These are phyloP conservation scores for Furcasterigmium sp. DNA, from an alignment of 2,329 filamentous ascomycete genomes.

Conservation along the genomic window DNA sequence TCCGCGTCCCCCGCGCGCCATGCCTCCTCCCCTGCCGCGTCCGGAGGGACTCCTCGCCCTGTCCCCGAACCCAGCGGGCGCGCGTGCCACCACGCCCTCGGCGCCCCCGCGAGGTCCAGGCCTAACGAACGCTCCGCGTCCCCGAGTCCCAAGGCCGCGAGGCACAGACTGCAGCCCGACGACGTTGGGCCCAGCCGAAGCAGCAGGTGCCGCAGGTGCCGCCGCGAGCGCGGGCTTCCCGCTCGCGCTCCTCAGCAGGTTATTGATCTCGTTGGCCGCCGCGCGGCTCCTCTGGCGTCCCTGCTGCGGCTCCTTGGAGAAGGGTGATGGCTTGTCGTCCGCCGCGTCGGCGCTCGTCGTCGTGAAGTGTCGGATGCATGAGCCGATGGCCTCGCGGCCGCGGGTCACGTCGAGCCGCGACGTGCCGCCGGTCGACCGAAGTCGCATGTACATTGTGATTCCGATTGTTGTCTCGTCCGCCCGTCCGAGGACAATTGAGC, in stretches of 20 bases:
- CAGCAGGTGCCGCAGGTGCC: constrained; percentile 1
- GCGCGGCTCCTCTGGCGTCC: constrained; percentile 24
- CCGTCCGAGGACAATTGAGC: background rate
- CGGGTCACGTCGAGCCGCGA: constrained; percentile 26
- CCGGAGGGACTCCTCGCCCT: background rate
- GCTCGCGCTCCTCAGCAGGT: constrained; percentile 16
- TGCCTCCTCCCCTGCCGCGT: constrained; percentile 12
- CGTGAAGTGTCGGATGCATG: constrained; percentile 30
- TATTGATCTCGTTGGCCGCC: constrained; percentile 27
- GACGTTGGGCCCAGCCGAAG: constrained; percentile 21
- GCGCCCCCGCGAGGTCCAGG: constrained; percentile 10
- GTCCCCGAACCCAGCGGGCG: constrained; percentile 6
- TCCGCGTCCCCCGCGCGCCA: constrained; percentile 15
- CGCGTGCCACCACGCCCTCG: background rate
- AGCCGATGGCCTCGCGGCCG: constrained; percentile 22
- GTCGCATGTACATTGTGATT: constrained; percentile 29
- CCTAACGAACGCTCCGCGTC: too few relatives aligned
- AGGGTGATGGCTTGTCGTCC: constrained; percentile 3
- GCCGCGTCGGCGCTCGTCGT: constrained; percentile 28
- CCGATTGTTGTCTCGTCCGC: too few relatives aligned
- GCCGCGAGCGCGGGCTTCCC: constrained; percentile 4
- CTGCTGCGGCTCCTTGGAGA: background rate
- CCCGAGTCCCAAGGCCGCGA: background rate
- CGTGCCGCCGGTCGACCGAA: constrained; percentile 30
- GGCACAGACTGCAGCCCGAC: constrained; percentile 34